These are phyloP conservation scores for Fusarium sp. DNA, from an alignment of 2,329 filamentous ascomycete genomes.

Conservation along the genomic window DNA sequence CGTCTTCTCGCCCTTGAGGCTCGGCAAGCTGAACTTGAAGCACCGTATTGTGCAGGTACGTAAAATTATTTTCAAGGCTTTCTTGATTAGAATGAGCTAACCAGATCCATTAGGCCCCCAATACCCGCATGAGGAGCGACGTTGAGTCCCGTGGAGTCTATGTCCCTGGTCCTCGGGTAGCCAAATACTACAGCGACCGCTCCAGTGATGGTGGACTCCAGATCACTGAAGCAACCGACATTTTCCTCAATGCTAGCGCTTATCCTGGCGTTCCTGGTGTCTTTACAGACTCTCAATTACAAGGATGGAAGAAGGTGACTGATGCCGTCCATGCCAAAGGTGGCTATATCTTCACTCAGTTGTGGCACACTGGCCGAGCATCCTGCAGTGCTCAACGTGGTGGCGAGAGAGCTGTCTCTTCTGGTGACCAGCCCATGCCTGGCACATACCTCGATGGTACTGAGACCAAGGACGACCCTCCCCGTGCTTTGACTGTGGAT, in stretches of 20 bases:
- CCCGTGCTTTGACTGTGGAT: conserved; percentile 56
- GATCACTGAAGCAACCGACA: conserved; percentile 51
- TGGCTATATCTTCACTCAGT: conserved; percentile 67
- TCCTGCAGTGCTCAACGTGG: conserved; percentile 52
- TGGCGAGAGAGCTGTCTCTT: conserved; percentile 24
- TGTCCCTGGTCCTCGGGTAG: conserved; percentile 49
- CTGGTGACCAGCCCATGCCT: too few relatives aligned
- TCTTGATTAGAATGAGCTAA: too few relatives aligned
- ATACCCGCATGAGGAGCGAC: too few relatives aligned
- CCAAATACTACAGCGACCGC: conserved; percentile 51
- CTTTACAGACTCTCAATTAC: conserved; percentile 48
- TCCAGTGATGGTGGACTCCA: conserved; percentile 51
- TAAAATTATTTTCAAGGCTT: background rate
- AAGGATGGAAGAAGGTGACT: conserved; percentile 20
- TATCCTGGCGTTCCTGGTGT: conserved; percentile 50
- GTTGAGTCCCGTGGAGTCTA: conserved; percentile 51
- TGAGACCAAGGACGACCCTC: too few relatives aligned
- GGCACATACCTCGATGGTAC: too few relatives aligned
- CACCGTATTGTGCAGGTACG: conserved; percentile 55
- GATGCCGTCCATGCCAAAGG: conserved; percentile 49
- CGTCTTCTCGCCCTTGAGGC: conserved; percentile 52
- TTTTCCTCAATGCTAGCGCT: conserved; percentile 47
- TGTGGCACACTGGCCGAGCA: conserved; percentile 71
- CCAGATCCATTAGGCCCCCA: too few relatives aligned
- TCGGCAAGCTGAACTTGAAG: conserved; percentile 51